Conservation (phyloP, 2,329 filamentous ascomycete species). For the Elsinoe perseae region DNA sequence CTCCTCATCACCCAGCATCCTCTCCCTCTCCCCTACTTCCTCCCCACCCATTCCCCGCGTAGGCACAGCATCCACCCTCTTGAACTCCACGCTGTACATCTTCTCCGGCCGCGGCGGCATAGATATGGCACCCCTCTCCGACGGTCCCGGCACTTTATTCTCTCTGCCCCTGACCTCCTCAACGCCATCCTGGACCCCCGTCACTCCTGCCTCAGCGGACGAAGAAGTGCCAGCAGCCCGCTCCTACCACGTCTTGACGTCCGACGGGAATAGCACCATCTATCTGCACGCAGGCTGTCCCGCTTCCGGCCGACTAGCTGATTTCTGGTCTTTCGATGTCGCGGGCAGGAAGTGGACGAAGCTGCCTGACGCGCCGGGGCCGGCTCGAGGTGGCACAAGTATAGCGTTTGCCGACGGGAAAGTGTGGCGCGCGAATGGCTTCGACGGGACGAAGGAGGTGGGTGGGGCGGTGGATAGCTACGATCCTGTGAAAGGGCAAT, state of each 20-base stretch:
- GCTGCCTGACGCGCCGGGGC: slow-evolving; percentile 58
- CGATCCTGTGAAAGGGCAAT: slow-evolving; percentile 32
- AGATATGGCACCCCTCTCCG: slow-evolving; percentile 57
- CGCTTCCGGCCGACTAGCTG: slow-evolving; percentile 53
- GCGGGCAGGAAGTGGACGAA: slow-evolving; percentile 57
- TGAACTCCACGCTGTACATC: slow-evolving; percentile 65
- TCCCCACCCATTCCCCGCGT: slow-evolving; percentile 55
- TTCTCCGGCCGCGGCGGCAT: slow-evolving; percentile 71
- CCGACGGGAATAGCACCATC: slow-evolving; percentile 60
- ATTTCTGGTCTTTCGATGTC: slow-evolving; percentile 74
- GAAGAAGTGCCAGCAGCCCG: slow-evolving; percentile 52
- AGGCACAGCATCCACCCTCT: slow-evolving; percentile 62
- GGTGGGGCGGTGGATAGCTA: slow-evolving; percentile 65
- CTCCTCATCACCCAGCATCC: slow-evolving; percentile 12
- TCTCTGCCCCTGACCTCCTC: neutral
- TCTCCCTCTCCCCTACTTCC: slow-evolving; percentile 43
- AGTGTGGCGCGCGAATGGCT: slow-evolving; percentile 74
- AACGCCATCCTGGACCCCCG: slow-evolving; percentile 49
- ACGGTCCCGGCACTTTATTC: slow-evolving; percentile 45
- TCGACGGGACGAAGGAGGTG: slow-evolving; percentile 60
- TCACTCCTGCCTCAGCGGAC: slow-evolving; percentile 48
- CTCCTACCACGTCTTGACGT: slow-evolving; percentile 62
- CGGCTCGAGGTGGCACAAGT: slow-evolving; percentile 58
- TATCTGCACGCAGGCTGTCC: slow-evolving; percentile 72
- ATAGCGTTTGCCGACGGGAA: slow-evolving; percentile 57